Conservation (phyloP, 345 rosid genomes). For the Eucalyptus pumila region DNA sequence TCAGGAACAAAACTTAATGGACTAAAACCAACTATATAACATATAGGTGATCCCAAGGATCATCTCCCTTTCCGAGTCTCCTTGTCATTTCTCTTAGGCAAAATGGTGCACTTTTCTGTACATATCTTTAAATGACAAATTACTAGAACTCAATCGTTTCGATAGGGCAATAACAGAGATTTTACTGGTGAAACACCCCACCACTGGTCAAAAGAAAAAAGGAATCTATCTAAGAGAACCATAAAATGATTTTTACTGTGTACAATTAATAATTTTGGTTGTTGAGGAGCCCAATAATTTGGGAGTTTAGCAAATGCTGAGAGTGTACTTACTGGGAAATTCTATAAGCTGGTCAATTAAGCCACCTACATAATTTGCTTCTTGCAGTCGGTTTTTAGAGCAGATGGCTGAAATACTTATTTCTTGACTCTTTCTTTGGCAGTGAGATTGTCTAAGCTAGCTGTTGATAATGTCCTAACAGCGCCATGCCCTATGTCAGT, state of each 20-base stretch:
- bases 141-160: not conserved
- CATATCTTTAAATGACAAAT: not conserved
- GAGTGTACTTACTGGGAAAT: not conserved
- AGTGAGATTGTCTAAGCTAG: constrained; percentile 64
- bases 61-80: not conserved
- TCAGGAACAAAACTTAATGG: not conserved
- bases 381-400: not conserved
- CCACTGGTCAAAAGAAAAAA: not conserved
- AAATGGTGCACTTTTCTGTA: not conserved
- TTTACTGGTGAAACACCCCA: not conserved
- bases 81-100: not conserved
- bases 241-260: not conserved
- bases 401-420: not conserved
- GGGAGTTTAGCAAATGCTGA: not conserved
- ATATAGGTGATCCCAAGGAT: not conserved
- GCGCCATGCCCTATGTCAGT: constrained; percentile 56
- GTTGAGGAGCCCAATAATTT: not conserved
- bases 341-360: not conserved
- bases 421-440: constrained; percentile 7
- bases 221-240: not conserved
- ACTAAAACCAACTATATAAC: not conserved
- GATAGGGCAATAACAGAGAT: not conserved
- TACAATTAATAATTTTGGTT: not conserved
- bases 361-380: not conserved
- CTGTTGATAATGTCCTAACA: constrained; percentile 48